Conservation (phyloP, 306 rosid genomes). For the Echinosophora koreensis region DNA sequence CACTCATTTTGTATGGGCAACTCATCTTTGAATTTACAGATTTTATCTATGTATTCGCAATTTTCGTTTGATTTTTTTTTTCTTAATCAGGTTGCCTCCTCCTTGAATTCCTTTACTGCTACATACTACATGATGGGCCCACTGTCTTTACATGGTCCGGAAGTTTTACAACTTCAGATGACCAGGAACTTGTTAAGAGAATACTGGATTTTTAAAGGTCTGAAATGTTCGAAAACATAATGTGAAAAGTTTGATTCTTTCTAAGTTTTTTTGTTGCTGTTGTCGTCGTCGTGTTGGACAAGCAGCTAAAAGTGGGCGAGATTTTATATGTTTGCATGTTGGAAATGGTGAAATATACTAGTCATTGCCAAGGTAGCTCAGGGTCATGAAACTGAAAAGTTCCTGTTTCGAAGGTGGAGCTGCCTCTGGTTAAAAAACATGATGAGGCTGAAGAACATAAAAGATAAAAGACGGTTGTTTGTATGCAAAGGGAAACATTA, state of each 20-base stretch:
- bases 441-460: too few species aligned
- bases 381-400: too few species aligned
- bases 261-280: too few species aligned
- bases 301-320: constrained; percentile 21
- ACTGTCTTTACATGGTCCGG: constrained; percentile 87
- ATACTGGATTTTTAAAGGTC: constrained; percentile 94
- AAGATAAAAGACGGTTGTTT: too few species aligned
- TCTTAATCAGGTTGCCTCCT: constrained; percentile 74
- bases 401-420: too few species aligned
- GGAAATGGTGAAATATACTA: constrained; percentile 21
- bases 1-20: constrained; percentile 32
- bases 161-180: constrained; percentile 71
- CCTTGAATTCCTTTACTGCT: constrained; percentile 93
- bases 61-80: constrained; percentile 31
- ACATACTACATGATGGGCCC: constrained; percentile 78
- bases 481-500: too few species aligned
- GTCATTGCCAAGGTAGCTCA: constrained; percentile 60
- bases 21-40: constrained; percentile 32
- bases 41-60: constrained; percentile 12
- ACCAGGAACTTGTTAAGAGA: constrained; percentile 88
- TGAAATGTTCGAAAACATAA: too few species aligned
- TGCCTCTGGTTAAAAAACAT: too few species aligned
- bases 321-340: constrained; percentile 22
- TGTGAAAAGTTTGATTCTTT: constrained; percentile 28
- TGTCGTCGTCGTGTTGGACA: constrained; percentile 32